A percentile compares a stretch with the other conserved stretches of the same genome.
phyloP scores from a whole-genome alignment of 345 rosid genomes.

The Salix koriyanagi region DNA sequence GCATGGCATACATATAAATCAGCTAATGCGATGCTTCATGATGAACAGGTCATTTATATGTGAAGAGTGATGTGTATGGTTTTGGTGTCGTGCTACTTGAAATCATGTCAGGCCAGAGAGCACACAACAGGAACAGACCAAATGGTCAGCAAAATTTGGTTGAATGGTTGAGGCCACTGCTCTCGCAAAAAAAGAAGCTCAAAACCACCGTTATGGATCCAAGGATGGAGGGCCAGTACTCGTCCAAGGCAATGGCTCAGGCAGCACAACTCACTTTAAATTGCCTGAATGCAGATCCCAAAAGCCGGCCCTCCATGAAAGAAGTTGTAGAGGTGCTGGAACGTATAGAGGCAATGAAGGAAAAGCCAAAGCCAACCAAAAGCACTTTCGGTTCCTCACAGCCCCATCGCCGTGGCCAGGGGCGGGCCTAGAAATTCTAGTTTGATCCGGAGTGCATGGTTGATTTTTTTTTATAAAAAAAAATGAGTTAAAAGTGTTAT shows the following conservation, averaged over 20 bases:
- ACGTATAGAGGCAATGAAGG: constrained; percentile 35
- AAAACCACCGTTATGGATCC: constrained; percentile 35
- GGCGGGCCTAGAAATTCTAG: no score
- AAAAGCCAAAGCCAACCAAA: constrained; percentile 17
- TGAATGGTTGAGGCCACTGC: constrained; percentile 48
- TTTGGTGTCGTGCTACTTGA: constrained; percentile 68
- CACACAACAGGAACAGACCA: constrained; percentile 39
- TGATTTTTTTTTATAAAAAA: no score
- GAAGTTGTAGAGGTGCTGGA: constrained; percentile 55
- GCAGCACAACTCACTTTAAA: constrained; percentile 40
- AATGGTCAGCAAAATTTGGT: constrained; percentile 44
- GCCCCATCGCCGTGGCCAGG: not conserved
- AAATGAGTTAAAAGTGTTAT: no score
- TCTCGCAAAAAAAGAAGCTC: constrained; percentile 39
- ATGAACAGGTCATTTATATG: constrained; percentile 51
- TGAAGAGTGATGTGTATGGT: constrained; percentile 69
- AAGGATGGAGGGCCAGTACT: constrained; percentile 52
- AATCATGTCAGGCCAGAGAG: constrained; percentile 49
- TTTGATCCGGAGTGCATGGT: no score
- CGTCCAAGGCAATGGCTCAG: constrained; percentile 38
- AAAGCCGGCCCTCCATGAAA: constrained; percentile 51
- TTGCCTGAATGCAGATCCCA: constrained; percentile 47
- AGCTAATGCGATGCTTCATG: not conserved
- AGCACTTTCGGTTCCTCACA: constrained; percentile 9
- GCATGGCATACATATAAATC: not conserved